Evolutionary conservation across 495 filamentous ascomycete species (phyloP), one percentile per base, ranked within the genome.

Genomic region (Penicillium dipodomyicola): DNA sequence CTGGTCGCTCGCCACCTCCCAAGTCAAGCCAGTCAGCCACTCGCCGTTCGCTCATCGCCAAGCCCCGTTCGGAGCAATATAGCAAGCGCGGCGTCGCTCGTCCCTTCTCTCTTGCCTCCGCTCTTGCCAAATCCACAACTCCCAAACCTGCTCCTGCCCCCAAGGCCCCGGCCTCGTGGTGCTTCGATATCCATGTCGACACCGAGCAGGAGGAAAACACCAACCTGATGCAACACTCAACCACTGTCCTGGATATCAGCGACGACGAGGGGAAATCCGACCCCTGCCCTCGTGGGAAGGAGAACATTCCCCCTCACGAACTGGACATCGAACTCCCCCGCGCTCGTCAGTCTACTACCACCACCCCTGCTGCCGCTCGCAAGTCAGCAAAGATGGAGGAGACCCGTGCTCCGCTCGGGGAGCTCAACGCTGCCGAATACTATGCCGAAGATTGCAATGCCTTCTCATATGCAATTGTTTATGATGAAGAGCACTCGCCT

Each of bases 161-260:
- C 12, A 78, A 80, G 49, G 68, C 75, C 43, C 83, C 81, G 23
- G 82, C 84, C 22, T 81, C 82, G 15, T 97, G 93, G 93, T 87
- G 87, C 75, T 97, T 97, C 69, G 86, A 91, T 41, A 97, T 98
- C 70, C 86, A 98, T 65, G 92, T 96, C 67, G 94, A 98, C 71
- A 89, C 89, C 0, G 82, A 84, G 30, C 88, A 95, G 61, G 90
- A 98, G 61, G 85, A 92, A 63, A 87, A 91, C 71, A 87, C 90
- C 51, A 97, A 95, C 65, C 74, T 96, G 4, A 89, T 97, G 78
- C 87, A 96, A 66, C 93, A 97, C 73, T 88, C 86, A 30, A 90
- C 94, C 20, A 83, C 85, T 63, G 87, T 86, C 0, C 82, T 98
- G 0, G 93, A 97, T 65, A 92, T 98, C 70, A 78, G 77, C 39